These are phyloP conservation scores for Pelargonium citronellum DNA, from an alignment of 441 rosid species.

Conservation along the genomic window DNA sequence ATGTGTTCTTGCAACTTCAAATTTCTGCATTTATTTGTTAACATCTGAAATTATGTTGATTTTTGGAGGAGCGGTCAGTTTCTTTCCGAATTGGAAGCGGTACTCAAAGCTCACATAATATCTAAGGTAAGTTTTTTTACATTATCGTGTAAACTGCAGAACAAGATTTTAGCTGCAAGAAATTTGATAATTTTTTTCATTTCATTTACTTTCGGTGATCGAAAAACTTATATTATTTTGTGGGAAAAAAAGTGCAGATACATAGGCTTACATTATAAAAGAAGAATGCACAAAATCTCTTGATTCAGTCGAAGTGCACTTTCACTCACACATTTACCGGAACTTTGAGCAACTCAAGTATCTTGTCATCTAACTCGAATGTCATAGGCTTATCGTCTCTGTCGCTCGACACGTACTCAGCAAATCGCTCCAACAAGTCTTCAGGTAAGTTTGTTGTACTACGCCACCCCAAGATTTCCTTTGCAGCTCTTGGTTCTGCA, in stretches of 20 bases:
- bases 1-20: no score
- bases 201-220: background rate
- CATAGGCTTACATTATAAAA: background rate
- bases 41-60: no score
- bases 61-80: no score
- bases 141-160: background rate
- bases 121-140: no score
- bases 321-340: constrained; percentile 45
- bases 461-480: constrained; percentile 68
- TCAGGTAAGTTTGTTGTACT: constrained; percentile 63
- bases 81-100: no score
- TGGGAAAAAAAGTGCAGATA: background rate
- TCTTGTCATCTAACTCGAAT: constrained; percentile 76
- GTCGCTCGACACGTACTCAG: constrained; percentile 70
- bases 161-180: background rate
- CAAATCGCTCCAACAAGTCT: constrained; percentile 74
- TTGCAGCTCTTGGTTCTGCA: constrained; percentile 89
- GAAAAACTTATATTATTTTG: background rate
- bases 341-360: constrained; percentile 63
- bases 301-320: background rate
- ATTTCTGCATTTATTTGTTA: no score
- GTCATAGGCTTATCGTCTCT: constrained; percentile 71
- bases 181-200: background rate
- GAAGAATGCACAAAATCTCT: background rate
- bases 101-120: no score